Base-by-base conservation (phyloP, 164 flowering plant species). In the Annona squamosa region DNA sequence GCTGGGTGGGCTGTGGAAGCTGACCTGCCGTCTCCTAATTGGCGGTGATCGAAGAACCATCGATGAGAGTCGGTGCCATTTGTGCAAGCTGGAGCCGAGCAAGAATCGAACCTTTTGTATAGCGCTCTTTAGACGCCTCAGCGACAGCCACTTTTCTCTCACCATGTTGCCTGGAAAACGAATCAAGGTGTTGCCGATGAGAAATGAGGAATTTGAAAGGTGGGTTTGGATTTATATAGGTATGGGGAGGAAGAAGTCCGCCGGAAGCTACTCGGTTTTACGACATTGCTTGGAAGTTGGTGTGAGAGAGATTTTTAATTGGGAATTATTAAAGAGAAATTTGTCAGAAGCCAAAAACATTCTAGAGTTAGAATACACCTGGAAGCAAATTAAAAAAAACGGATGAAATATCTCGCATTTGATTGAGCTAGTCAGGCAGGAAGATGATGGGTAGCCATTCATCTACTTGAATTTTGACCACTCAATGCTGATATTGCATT, bases 51-150 rank as follows among this genome's bases (percentile, higher is more conserved):
- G 37, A 0, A 26, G 37, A 26, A 76, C 41, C 3, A 73, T n/a
- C 1, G 82, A 78, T 65, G 79, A 64, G 0, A 84, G 26, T 3
- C 81, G 73, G 1, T 1, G 4, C 83, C 77, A 85, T 71, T 62
- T 45, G 17, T 63, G 78, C 0, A 72, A 4, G 71, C 72, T 73
- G 68, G 82, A 74, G 47, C 48, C 71, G 0, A 85, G 70, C 0
- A 86, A 57, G 52, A 84, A 74, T 10, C 68, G 71, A 0, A 87
- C 17, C 67, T 87, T 87, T 78, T 86, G 79, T 44, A 80, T 79
- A 5, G 85, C 85, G 62, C 59, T 80, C 75, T 71, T 81, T 16
- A 87, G 78, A 18, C 26, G 78, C 63, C 84, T 59, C n/a, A 81
- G 72, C 63, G 72, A 63, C 10, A 67, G 37, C 82, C 79, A 81